Evolutionary conservation across 345 rosid genomes (phyloP).

Genomic region (Brassica cretica): DNA sequence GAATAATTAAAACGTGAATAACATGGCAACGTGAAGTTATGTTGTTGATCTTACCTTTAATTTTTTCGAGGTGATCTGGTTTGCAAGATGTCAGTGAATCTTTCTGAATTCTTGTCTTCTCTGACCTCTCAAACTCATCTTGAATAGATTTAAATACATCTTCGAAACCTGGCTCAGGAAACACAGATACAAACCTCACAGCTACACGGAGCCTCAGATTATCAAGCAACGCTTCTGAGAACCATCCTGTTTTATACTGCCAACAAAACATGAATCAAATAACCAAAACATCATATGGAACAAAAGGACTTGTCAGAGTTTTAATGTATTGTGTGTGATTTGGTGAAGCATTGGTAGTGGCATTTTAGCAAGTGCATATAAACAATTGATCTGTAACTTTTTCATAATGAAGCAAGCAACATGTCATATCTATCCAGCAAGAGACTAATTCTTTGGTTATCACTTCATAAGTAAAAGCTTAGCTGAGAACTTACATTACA

Average conservation of each 20-base stretch:
- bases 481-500: constrained; percentile 62
- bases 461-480: constrained; percentile 2
- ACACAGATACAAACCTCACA: constrained; percentile 75
- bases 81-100: constrained; percentile 47
- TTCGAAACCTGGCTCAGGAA: constrained; percentile 68
- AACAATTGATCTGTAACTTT: constrained; percentile 5
- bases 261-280: constrained; percentile 20
- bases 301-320: not conserved
- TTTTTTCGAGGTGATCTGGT: constrained; percentile 43
- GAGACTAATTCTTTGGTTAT: not conserved
- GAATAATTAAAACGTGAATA: constrained; percentile 12
- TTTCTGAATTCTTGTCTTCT: constrained; percentile 51
- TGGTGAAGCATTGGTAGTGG: not conserved
- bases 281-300: not conserved
- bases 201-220: constrained; percentile 70
- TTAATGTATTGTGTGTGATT: not conserved
- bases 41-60: constrained; percentile 46
- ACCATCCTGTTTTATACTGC: constrained; percentile 91
- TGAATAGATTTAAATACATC: constrained; percentile 64
- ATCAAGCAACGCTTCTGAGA: constrained; percentile 65
- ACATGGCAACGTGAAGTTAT: not conserved
- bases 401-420: not conserved
- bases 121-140: constrained; percentile 78
- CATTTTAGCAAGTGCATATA: constrained; percentile 3
- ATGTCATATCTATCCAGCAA: not conserved